These are phyloP conservation scores for barley (Hordeum vulgare) DNA, from an alignment of 176 grass and related monocot species.

Conservation along the genomic window DNA sequence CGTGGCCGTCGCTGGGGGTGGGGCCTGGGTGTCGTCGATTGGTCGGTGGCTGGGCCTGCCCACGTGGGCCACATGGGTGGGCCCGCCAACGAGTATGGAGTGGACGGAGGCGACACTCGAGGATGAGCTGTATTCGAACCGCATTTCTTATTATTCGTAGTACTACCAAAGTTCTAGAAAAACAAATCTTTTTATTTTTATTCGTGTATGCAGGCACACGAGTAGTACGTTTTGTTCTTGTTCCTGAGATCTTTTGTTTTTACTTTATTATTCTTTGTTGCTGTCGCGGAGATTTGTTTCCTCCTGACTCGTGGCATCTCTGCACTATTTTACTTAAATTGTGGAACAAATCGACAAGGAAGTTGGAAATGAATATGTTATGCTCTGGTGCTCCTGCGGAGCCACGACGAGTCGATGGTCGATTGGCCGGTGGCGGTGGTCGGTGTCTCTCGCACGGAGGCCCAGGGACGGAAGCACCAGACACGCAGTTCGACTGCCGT, in stretches of 20 bases:
- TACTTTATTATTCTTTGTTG: neutral
- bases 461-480: too few relatives aligned
- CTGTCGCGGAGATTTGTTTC: neutral
- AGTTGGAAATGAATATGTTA: neutral
- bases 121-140: conserved; percentile 25
- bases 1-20: neutral
- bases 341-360: too few relatives aligned
- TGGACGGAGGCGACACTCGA: neutral
- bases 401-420: too few relatives aligned
- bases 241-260: neutral
- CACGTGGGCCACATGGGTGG: conserved; percentile 46
- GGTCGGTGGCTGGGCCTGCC: conserved; percentile 8
- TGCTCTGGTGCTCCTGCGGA: too few relatives aligned
- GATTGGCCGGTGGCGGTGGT: too few relatives aligned
- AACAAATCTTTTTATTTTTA: neutral
- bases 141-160: neutral
- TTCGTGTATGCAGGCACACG: neutral
- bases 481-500: too few relatives aligned
- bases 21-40: neutral
- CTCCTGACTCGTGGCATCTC: neutral
- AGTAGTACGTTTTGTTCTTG: neutral
- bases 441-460: too few relatives aligned
- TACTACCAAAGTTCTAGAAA: neutral
- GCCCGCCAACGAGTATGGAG: neutral
- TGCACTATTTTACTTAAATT: too few relatives aligned